These are phyloP conservation scores for Crithidia brevicula DNA, from an alignment of 208 protist genomes.

Conservation along the genomic window DNA sequence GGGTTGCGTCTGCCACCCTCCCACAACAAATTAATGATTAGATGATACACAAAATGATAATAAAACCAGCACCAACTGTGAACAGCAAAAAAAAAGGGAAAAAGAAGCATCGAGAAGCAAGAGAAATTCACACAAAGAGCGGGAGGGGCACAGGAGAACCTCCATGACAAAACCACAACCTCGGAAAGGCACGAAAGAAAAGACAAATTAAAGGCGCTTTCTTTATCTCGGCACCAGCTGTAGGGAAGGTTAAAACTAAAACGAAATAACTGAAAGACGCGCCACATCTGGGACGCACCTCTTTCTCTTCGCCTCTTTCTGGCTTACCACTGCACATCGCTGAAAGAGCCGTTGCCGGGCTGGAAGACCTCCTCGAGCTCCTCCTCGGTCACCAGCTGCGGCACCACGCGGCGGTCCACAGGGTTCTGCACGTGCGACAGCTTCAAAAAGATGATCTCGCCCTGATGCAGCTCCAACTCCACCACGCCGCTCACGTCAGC, in stretches of 20 bases:
- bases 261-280: too few relatives aligned
- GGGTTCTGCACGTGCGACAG: slow-evolving; percentile 69
- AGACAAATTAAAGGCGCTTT: too few relatives aligned
- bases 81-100: slow-evolving; percentile 31
- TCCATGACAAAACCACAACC: too few relatives aligned
- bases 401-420: slow-evolving; percentile 44
- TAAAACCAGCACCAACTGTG: slow-evolving; percentile 28
- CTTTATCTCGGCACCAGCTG: too few relatives aligned
- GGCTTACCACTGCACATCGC: slow-evolving; percentile 86
- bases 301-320: neutral
- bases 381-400: slow-evolving; percentile 70
- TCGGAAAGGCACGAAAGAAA: slow-evolving; percentile 16
- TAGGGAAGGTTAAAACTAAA: too few relatives aligned
- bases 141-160: too few relatives aligned
- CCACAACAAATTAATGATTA: slow-evolving; percentile 12
- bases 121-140: too few relatives aligned
- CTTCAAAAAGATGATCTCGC: slow-evolving; percentile 89
- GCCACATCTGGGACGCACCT: too few relatives aligned
- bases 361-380: slow-evolving; percentile 90
- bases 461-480: slow-evolving; percentile 89
- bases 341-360: slow-evolving; percentile 86
- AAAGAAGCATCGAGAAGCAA: too few relatives aligned
- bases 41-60: slow-evolving; percentile 30
- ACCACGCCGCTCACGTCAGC: slow-evolving; percentile 78
- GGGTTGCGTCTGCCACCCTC: neutral